phyloP scores from a whole-genome alignment of 345 rosid species.

The Salix brachista region DNA sequence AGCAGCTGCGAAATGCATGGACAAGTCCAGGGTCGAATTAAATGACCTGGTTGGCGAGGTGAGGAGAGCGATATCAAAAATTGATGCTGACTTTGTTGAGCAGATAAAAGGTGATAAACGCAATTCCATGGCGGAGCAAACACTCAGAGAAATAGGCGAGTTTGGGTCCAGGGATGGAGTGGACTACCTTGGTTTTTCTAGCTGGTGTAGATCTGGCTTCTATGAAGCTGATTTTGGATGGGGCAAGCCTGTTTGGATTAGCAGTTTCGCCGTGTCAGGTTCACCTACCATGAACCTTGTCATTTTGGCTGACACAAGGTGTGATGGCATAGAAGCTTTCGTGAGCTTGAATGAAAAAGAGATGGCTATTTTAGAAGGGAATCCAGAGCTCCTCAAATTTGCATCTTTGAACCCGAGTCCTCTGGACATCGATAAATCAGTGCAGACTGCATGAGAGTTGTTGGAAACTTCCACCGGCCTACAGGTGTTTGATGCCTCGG shows the following conservation, averaged over 20 bases:
- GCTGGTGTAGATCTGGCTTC: conserved; percentile 38
- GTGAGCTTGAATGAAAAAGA: conserved; percentile 39
- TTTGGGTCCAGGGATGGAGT: conserved; percentile 8
- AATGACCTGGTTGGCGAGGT: conserved; percentile 22
- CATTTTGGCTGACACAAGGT: conserved; percentile 33
- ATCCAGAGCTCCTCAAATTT: conserved; percentile 22
- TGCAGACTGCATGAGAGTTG: neutral
- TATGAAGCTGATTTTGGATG: conserved; percentile 42
- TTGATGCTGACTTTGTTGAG: conserved; percentile 25
- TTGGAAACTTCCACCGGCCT: too few relatives aligned
- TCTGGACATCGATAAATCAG: neutral
- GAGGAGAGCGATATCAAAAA: conserved; percentile 24
- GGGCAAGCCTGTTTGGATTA: conserved; percentile 42
- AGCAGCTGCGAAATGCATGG: conserved; percentile 20
- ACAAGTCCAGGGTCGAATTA: conserved; percentile 6
- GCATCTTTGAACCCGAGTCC: conserved; percentile 40
- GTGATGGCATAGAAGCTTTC: conserved; percentile 53
- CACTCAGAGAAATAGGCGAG: conserved; percentile 12
- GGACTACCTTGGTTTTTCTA: conserved; percentile 26
- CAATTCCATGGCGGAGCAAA: conserved; percentile 10
- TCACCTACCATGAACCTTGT: conserved; percentile 30
- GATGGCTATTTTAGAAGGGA: conserved; percentile 28
- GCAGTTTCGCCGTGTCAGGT: conserved; percentile 19
- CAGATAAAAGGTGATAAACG: conserved; percentile 13
- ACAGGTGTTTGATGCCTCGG: neutral